A percentile compares a stretch with the other conserved stretches of the same genome.
These are phyloP conservation scores for Tetracentron sinense DNA, from an alignment of 164 flowering plant genomes.

Conservation along the genomic window DNA sequence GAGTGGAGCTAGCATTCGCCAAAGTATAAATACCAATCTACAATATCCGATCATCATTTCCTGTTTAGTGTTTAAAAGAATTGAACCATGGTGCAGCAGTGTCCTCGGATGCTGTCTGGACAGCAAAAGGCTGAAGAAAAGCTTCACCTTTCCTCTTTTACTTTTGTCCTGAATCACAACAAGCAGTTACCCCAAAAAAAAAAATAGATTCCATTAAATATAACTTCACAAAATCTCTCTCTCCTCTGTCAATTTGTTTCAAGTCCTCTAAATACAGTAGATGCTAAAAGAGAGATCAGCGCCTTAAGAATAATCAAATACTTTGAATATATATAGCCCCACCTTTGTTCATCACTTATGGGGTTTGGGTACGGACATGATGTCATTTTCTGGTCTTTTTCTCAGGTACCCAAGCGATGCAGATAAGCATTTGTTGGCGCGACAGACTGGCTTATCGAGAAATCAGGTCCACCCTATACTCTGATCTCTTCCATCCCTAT, in stretches of 20 bases:
- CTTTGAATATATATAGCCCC: too few species aligned
- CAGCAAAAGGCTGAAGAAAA: constrained; percentile 2
- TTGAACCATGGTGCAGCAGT: constrained; percentile 6
- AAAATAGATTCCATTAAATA: too few species aligned
- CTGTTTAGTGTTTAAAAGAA: constrained; percentile 1
- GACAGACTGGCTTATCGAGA: constrained; percentile 52
- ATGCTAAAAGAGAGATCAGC: too few species aligned
- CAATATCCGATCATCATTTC: not conserved
- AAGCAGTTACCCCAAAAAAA: too few species aligned
- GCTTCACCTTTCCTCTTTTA: constrained; percentile 2
- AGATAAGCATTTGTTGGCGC: constrained; percentile 49
- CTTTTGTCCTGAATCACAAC: not conserved
- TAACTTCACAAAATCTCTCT: too few species aligned
- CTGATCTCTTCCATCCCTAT: not conserved
- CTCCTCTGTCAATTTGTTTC: too few species aligned
- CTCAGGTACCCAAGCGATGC: constrained; percentile 58
- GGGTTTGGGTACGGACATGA: constrained; percentile 12
- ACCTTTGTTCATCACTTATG: too few species aligned
- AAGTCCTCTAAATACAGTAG: too few species aligned
- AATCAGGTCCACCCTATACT: constrained; percentile 38
- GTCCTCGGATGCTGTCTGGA: constrained; percentile 14
- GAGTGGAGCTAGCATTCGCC: too few species aligned
- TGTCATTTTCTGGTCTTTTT: constrained; percentile 18
- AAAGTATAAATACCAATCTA: too few species aligned
- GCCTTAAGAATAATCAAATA: too few species aligned